Percentiles rank a stretch among this genome's conserved stretches.
Evolutionary conservation across 2,329 filamentous ascomycete species (phyloP).

Genomic region (Pseudocercospora crystallina): DNA sequence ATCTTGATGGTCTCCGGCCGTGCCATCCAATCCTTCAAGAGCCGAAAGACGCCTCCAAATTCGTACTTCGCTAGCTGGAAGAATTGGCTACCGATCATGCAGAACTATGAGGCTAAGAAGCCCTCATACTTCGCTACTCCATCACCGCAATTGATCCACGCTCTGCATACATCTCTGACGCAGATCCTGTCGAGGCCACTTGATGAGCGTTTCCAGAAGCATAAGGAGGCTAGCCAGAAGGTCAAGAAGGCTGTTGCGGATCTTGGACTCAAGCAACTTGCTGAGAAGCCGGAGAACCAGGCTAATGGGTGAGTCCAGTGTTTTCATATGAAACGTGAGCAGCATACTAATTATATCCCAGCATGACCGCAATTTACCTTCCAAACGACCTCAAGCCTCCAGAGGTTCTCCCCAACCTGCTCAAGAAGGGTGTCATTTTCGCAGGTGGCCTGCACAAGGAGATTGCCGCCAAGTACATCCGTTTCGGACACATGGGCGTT

Average conservation of each 20-base stretch:
- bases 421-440: constrained; percentile 88
- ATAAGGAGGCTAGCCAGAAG: constrained; percentile 75
- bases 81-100: constrained; percentile 98
- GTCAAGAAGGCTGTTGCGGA: constrained; percentile 81
- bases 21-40: constrained; percentile 77
- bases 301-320: constrained; percentile 63
- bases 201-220: constrained; percentile 77
- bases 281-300: constrained; percentile 81
- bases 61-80: constrained; percentile 96
- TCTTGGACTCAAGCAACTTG: constrained; percentile 84
- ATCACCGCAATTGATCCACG: constrained; percentile 88
- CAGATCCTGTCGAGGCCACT: constrained; percentile 83
- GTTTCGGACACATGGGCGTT: constrained; percentile 97
- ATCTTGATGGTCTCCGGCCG: constrained; percentile 92
- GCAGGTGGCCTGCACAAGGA: constrained; percentile 95
- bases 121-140: constrained; percentile 97
- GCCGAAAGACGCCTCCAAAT: constrained; percentile 74
- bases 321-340: no score
- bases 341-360: no score
- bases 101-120: constrained; percentile 98
- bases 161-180: constrained; percentile 81
- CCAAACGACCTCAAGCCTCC: constrained; percentile 79
- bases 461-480: constrained; percentile 88
- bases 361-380: constrained; percentile 97
- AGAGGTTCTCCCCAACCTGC: constrained; percentile 79